Conservation (phyloP, 768 basidiomycete genomes). For the Terana coerulea region DNA sequence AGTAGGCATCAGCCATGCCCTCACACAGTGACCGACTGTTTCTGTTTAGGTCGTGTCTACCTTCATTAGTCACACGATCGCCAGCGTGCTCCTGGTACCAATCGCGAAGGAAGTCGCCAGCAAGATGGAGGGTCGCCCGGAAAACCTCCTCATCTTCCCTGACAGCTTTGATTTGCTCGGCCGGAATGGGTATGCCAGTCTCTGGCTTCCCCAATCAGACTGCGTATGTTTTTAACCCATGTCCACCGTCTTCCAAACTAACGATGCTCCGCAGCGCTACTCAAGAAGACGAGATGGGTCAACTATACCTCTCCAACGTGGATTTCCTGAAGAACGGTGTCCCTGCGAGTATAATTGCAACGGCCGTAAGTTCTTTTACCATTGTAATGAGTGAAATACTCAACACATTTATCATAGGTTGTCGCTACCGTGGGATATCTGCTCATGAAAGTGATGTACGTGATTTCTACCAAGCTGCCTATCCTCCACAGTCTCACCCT, state of each 20-base stretch:
- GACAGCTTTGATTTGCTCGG: slow-evolving; percentile 87
- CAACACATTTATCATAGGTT: slow-evolving; percentile 42
- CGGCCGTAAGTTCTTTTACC: slow-evolving; percentile 47
- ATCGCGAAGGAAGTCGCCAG: slow-evolving; percentile 88
- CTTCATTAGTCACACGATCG: slow-evolving; percentile 97
- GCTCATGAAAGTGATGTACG: slow-evolving; percentile 70
- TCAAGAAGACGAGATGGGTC: slow-evolving; percentile 92
- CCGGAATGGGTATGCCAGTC: slow-evolving; percentile 98
- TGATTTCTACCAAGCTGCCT: no score
- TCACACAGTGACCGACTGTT: neutral
- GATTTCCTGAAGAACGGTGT: slow-evolving; percentile 95
- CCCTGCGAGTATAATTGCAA: slow-evolving; percentile 89
- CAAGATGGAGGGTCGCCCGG: slow-evolving; percentile 64
- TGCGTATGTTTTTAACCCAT: slow-evolving; percentile 62
- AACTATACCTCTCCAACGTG: slow-evolving; percentile 76
- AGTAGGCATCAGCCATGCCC: slow-evolving; percentile 1
- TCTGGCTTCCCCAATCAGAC: slow-evolving; percentile 99
- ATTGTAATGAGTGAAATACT: slow-evolving; percentile 5
- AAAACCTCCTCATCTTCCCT: slow-evolving; percentile 89
- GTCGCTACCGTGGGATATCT: slow-evolving; percentile 83
- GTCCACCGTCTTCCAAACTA: slow-evolving; percentile 1
- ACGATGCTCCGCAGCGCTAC: slow-evolving; percentile 55
- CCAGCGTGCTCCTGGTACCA: slow-evolving; percentile 93
- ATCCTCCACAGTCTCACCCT: neutral
- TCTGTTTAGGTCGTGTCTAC: slow-evolving; percentile 73